Evolutionary conservation across 257 asterid species (phyloP).

Genomic region (Solanum commersonii): DNA sequence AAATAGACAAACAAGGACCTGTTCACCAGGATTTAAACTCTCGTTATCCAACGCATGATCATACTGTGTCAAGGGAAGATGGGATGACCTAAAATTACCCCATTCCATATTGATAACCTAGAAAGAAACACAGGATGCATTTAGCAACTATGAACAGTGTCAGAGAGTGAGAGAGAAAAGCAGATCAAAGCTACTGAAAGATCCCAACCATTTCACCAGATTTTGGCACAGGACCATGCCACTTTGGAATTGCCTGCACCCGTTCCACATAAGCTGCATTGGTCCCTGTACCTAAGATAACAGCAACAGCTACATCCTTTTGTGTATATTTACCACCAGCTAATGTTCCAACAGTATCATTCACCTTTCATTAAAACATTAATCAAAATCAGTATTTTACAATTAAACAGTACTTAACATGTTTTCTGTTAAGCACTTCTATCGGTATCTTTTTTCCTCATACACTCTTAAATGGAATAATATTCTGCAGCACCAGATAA

Average conservation of each 20-base stretch:
- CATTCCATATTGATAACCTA: conserved; percentile 97
- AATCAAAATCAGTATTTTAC: not conserved
- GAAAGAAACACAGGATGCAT: not conserved
- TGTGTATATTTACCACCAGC: conserved; percentile 77
- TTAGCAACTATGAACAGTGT: not conserved
- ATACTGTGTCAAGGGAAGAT: conserved; percentile 76
- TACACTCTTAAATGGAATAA: not conserved
- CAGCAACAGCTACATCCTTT: conserved; percentile 57
- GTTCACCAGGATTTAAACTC: conserved; percentile 85
- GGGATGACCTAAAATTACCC: conserved; percentile 90
- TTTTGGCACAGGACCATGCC: conserved; percentile 81
- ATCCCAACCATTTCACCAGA: conserved; percentile 82
- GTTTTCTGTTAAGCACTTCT: not conserved
- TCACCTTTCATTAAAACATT: conserved; percentile 42
- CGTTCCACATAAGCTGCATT: conserved; percentile 89
- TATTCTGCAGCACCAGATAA: not conserved
- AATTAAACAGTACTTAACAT: not conserved
- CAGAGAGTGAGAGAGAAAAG: not conserved
- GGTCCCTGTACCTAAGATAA: conserved; percentile 89
- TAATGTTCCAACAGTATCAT: conserved; percentile 83
- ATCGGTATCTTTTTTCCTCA: not conserved
- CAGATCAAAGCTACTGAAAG: not conserved
- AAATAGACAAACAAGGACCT: conserved; percentile 25
- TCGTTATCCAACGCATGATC: conserved; percentile 63
- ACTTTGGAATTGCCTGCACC: conserved; percentile 87